Base-by-base conservation (phyloP, 2,329 filamentous ascomycete genomes). In the Aspergillus puulaauensis region DNA sequence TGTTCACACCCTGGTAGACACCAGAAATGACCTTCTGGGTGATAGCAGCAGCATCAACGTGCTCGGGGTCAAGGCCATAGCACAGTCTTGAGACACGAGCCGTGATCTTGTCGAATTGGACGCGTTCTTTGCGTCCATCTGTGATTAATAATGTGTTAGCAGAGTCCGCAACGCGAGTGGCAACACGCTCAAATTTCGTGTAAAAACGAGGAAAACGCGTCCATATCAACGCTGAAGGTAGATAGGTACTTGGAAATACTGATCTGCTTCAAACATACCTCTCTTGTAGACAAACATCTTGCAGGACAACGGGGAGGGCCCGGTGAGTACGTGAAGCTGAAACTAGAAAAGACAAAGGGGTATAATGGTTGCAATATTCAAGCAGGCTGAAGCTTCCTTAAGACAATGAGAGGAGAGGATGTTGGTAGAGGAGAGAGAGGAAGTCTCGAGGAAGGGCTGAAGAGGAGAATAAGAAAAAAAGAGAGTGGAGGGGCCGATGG, bases 61-160 rank as follows among this genome's bases (percentile, higher is more conserved):
- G 95, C 68, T 90, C 93, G 51, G 90, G 86, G 74, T 99, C 95
- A 58, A 99, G 89, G 66, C 93, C 93, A 78, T 99, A 99, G 85
- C 95, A 99, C 73, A 99, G 84, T 72, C 95, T 88, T 47, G 95
- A 98, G 67, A 99, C 95, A 79, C 95, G 92, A 70, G 95, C 95
- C 72, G 95, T 98, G 86, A 99, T 99, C 83, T 99, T 99, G 85
- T 99, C 95, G 82, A 99, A 99, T 78, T 99, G 95, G 65, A 99
- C 95, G 78, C 95, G 95, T 85, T 99, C 95, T 83, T 98, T 96
- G 83, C 95, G 95, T 80, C 93, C 93, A 85, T 99, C 95, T 98
- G 68, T 39, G 46, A 59, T 54, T 53, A 44, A 40, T 57, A 45
- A 48, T 47, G 27, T 33, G 59, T 71, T 59, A 72, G 66, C 58